phyloP scores from a whole-genome alignment of 1,284 basidiomycete species.

The Calocybe gambosa region DNA sequence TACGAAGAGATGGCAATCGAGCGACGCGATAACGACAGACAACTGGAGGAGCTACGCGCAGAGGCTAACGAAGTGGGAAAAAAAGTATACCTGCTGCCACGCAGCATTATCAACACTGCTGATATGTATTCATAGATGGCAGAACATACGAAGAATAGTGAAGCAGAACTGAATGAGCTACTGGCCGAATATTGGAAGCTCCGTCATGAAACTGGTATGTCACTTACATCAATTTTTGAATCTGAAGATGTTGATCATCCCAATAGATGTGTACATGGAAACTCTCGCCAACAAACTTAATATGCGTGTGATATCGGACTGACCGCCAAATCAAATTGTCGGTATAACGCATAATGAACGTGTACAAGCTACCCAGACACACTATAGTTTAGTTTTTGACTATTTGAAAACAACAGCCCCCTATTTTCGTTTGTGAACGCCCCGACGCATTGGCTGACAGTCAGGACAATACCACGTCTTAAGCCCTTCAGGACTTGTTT shows the following conservation, averaged over 20 bases:
- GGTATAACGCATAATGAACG: neutral
- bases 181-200: constrained; percentile 76
- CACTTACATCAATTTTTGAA: neutral
- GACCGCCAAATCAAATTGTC: constrained; percentile 5
- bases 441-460: constrained; percentile 34
- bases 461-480: constrained; percentile 69
- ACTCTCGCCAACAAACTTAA: constrained; percentile 67
- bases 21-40: constrained; percentile 67
- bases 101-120: neutral
- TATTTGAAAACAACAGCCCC: neutral
- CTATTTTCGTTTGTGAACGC: constrained; percentile 16
- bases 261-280: constrained; percentile 73
- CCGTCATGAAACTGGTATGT: constrained; percentile 68
- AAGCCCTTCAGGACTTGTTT: constrained; percentile 47
- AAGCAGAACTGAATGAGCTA: constrained; percentile 71
- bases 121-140: constrained; percentile 45
- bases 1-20: constrained; percentile 73
- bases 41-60: constrained; percentile 65
- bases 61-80: constrained; percentile 60
- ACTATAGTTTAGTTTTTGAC: neutral
- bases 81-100: constrained; percentile 37
- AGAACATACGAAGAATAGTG: constrained; percentile 66
- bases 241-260: constrained; percentile 3
- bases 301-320: constrained; percentile 35
- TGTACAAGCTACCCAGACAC: neutral